phyloP scores from a whole-genome alignment of 192 early-diverging fungal genomes.

The Haplosporangium gracile region DNA sequence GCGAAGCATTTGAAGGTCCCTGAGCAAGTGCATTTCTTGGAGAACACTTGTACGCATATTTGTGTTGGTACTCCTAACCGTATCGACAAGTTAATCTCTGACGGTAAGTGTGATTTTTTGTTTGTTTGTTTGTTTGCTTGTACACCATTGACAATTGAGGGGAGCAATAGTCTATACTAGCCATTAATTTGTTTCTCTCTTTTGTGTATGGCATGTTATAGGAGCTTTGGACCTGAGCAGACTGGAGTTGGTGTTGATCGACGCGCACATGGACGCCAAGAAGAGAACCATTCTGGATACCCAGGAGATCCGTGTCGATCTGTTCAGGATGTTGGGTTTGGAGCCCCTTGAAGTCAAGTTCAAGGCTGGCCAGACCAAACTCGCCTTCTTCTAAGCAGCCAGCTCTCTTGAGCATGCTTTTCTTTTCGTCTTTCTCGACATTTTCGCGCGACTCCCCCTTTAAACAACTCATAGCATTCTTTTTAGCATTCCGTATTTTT shows the following conservation, averaged over 20 bases:
- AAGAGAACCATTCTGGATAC: conserved; percentile 71
- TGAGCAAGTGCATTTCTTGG: conserved; percentile 73
- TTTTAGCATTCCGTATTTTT: not conserved
- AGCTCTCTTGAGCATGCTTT: not conserved
- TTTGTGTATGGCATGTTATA: conserved; percentile 20
- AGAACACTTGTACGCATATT: conserved; percentile 65
- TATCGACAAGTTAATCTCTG: conserved; percentile 68
- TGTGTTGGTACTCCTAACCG: conserved; percentile 81
- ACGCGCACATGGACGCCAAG: conserved; percentile 70
- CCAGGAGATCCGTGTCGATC: conserved; percentile 69
- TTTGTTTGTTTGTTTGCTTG: not conserved
- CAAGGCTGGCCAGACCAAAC: conserved; percentile 33
- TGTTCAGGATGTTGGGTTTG: conserved; percentile 62
- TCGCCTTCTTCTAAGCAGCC: conserved; percentile 40
- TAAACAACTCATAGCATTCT: not conserved
- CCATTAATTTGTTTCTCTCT: not conserved
- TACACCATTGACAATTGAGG: too few species aligned
- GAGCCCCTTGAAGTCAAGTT: conserved; percentile 34
- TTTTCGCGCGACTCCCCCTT: not conserved
- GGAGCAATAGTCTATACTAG: not conserved
- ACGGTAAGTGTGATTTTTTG: conserved; percentile 48
- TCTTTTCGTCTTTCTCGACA: not conserved
- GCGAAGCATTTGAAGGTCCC: conserved; percentile 82
- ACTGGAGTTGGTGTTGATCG: conserved; percentile 71
- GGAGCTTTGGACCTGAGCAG: conserved; percentile 69